Evolutionary conservation across 2,329 filamentous ascomycete species (phyloP).

Genomic region (Colletotrichum orbiculare): DNA sequence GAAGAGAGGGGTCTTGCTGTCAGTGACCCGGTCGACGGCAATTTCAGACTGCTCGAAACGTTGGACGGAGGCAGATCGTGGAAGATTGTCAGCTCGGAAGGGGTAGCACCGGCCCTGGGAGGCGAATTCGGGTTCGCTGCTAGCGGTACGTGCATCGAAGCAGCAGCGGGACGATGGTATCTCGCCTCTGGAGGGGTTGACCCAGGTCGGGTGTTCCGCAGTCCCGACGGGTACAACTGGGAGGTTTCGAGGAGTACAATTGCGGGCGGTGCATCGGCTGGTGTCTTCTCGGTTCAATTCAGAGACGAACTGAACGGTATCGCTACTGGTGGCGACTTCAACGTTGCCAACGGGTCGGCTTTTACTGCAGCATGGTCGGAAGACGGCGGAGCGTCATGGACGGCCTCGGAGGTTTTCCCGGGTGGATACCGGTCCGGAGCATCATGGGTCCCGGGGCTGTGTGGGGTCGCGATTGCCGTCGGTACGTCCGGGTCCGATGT

Average conservation of each 20-base stretch:
- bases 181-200: conserved; percentile 43
- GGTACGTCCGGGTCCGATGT: conserved; percentile 47
- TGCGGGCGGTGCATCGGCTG: conserved; percentile 42
- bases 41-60: conserved; percentile 47
- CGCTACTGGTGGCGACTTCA: conserved; percentile 47
- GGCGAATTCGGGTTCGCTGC: conserved; percentile 47
- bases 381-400: conserved; percentile 46
- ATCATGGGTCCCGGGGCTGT: conserved; percentile 43
- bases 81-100: conserved; percentile 40
- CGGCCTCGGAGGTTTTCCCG: conserved; percentile 40
- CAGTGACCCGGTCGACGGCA: conserved; percentile 48
- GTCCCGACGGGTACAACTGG: conserved; percentile 43
- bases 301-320: conserved; percentile 42
- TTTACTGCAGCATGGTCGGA: conserved; percentile 44
- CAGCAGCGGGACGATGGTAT: conserved; percentile 44
- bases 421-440: conserved; percentile 46
- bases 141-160: conserved; percentile 47
- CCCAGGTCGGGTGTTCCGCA: conserved; percentile 44
- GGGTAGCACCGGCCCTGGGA: conserved; percentile 41
- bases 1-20: conserved; percentile 42
- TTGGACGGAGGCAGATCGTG: conserved; percentile 44
- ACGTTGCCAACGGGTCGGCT: conserved; percentile 37
- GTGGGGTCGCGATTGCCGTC: conserved; percentile 43
- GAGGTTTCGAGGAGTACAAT: conserved; percentile 41
- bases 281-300: conserved; percentile 49